Conservation (phyloP, 345 rosid genomes). For the Sonneratia alba region DNA sequence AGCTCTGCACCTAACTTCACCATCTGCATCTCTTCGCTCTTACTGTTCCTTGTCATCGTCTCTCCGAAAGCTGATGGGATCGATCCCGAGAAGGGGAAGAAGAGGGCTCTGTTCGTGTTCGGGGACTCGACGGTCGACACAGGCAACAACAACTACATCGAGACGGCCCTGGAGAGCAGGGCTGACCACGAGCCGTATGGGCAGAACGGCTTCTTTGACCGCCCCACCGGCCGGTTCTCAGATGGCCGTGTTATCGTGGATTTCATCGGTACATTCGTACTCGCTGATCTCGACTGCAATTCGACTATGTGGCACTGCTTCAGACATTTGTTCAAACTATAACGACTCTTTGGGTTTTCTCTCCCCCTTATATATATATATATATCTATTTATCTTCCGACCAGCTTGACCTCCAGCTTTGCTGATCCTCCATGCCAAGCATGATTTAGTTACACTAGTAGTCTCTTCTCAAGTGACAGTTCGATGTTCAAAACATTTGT, state of each 20-base stretch:
- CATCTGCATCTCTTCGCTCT: background rate
- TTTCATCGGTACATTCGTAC: conserved; percentile 26
- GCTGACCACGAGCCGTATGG: conserved; percentile 40
- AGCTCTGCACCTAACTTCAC: background rate
- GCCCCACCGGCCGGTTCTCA: conserved; percentile 45
- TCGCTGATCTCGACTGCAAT: background rate
- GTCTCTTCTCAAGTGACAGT: too few relatives aligned
- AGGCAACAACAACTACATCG: conserved; percentile 49
- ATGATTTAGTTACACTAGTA: too few relatives aligned
- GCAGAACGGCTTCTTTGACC: conserved; percentile 24
- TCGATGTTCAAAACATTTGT: too few relatives aligned
- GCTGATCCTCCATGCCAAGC: too few relatives aligned
- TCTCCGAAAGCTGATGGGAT: background rate
- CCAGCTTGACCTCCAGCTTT: too few relatives aligned
- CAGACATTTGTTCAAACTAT: background rate
- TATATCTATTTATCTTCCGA: too few relatives aligned
- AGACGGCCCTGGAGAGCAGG: conserved; percentile 25
- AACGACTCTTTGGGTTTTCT: too few relatives aligned
- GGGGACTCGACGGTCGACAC: conserved; percentile 47
- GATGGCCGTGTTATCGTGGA: conserved; percentile 45
- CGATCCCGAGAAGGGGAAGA: background rate
- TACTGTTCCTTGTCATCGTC: background rate
- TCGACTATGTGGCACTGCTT: background rate
- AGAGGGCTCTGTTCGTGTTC: conserved; percentile 33
- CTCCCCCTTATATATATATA: too few relatives aligned